phyloP scores from a whole-genome alignment of 441 rosid genomes.

The Melastoma candidum region DNA sequence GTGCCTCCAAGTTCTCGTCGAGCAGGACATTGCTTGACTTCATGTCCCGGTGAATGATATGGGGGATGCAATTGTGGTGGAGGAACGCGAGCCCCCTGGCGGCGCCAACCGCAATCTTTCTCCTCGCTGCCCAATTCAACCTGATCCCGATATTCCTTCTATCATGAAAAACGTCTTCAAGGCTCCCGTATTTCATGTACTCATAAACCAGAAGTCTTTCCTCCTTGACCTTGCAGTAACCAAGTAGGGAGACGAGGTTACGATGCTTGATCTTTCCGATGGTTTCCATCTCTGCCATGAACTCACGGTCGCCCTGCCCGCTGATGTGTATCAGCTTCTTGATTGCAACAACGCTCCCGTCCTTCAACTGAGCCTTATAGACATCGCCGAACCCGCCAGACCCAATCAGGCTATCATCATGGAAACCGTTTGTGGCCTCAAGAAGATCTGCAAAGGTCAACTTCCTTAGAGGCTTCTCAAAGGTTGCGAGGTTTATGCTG shows the following conservation, averaged over 20 bases:
- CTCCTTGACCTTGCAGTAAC: slow-evolving; percentile 19
- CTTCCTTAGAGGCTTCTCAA: slow-evolving; percentile 14
- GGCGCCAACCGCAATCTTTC: slow-evolving; percentile 10
- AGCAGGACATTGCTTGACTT: slow-evolving; percentile 19
- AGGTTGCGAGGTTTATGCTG: slow-evolving; percentile 47
- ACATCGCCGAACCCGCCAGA: slow-evolving; percentile 19
- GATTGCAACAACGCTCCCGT: slow-evolving; percentile 12
- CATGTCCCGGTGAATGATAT: slow-evolving; percentile 20
- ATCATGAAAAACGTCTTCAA: slow-evolving; percentile 17
- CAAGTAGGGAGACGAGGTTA: slow-evolving; percentile 16
- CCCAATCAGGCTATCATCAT: slow-evolving; percentile 13
- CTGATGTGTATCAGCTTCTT: slow-evolving; percentile 17
- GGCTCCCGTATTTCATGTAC: slow-evolving; percentile 18
- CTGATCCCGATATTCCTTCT: slow-evolving; percentile 9
- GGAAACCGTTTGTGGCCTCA: slow-evolving; percentile 17
- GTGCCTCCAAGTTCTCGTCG: slow-evolving; percentile 16
- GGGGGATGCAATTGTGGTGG: slow-evolving; percentile 17
- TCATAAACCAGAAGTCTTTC: slow-evolving; percentile 19
- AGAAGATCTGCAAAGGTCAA: slow-evolving; percentile 16
- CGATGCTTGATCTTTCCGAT: slow-evolving; percentile 20
- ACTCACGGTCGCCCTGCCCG: slow-evolving; percentile 15
- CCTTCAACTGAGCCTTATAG: slow-evolving; percentile 14
- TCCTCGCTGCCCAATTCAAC: slow-evolving; percentile 12
- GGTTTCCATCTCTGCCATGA: slow-evolving; percentile 18
- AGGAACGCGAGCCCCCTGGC: slow-evolving; percentile 15